Evolutionary conservation across 371 early-diverging fungal genomes (phyloP).

Genomic region (Choanephora cucurbitarum): DNA sequence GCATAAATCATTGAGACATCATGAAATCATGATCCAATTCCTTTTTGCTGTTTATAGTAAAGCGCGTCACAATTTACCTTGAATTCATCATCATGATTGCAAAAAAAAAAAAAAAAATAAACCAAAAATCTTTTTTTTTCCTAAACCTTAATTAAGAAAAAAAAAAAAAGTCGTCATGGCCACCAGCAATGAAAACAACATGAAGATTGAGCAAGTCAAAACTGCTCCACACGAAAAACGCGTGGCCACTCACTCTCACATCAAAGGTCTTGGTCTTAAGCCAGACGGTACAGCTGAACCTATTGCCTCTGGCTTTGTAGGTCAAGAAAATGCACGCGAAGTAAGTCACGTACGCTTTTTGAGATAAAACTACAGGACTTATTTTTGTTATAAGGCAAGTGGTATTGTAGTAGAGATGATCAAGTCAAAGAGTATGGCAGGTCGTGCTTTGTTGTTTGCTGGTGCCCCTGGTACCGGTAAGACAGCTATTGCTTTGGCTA

Average conservation of each 20-base stretch:
- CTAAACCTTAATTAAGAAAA: background rate
- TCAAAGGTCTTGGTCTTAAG: constrained; percentile 82
- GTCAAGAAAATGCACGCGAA: constrained; percentile 95
- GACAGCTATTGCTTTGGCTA: constrained; percentile 91
- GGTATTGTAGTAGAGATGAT: constrained; percentile 95
- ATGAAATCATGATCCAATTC: too few species aligned
- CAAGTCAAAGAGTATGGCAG: constrained; percentile 95
- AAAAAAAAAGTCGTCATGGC: constrained; percentile 9
- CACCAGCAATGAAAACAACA: constrained; percentile 31
- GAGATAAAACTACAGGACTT: background rate
- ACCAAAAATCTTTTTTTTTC: constrained; percentile 12
- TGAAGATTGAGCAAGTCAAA: constrained; percentile 86
- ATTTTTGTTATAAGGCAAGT: constrained; percentile 66
- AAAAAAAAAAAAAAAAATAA: background rate
- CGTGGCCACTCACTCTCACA: constrained; percentile 96
- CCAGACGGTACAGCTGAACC: constrained; percentile 90
- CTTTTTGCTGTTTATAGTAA: too few species aligned
- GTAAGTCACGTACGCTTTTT: constrained; percentile 42
- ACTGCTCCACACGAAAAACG: constrained; percentile 86
- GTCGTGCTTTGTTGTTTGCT: constrained; percentile 93
- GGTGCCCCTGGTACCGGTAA: constrained; percentile 99
- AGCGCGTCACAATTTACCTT: too few species aligned
- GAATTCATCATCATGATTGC: too few species aligned
- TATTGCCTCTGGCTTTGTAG: constrained; percentile 92
- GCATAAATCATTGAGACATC: background rate